Base-by-base conservation (phyloP, 2,329 filamentous ascomycete genomes). In the Pseudogymnoascus sp. region DNA sequence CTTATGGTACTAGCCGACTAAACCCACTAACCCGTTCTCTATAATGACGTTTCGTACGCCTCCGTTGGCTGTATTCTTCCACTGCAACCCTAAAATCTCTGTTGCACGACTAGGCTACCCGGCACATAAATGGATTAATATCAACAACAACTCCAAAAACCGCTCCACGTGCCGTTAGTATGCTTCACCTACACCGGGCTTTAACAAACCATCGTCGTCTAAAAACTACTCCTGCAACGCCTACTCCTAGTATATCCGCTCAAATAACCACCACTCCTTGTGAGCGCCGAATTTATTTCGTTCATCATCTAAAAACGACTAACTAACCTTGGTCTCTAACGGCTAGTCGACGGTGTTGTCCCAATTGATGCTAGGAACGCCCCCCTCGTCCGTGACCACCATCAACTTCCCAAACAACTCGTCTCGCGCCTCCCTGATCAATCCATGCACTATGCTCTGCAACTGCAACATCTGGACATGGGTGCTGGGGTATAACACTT, bases 1-100 rank as follows among this genome's bases (percentile, higher is more conserved):
- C 63, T 71, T 72, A 56, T 68, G 53, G 38, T 72, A 72, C 40
- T 59, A 62, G 19, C 66, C 67, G 13, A 72, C 65, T 40, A 70
- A 71, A 37, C 53, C 38, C 50, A 65, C 50, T 19, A 66, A 65
- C 17, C 61, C 61, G 17, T 65, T 42, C 23, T 66, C 46, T 19
- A 66, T 66, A 11, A 66, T 60, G 56, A 66, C 64, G 38, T 66
- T 66, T 15, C 53, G 23, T 13, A 66, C 60, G 4, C 50, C 53
- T 7, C 62, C 37, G 42, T 66, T 62, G n/a, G 42, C 59, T 46
- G 38, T 66, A 61, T 66, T 66, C 60, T 61, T 62, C 44, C 15
- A 65, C 37, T 38, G 63, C 44, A 66, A 53, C 29, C 62, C 60
- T 15, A 65, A 65, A n/a, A 66, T 62, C 62, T 65, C 64, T 6